These are phyloP conservation scores for Coniochaeta hoffmannii DNA, from an alignment of 2,329 filamentous ascomycete species.

Conservation along the genomic window DNA sequence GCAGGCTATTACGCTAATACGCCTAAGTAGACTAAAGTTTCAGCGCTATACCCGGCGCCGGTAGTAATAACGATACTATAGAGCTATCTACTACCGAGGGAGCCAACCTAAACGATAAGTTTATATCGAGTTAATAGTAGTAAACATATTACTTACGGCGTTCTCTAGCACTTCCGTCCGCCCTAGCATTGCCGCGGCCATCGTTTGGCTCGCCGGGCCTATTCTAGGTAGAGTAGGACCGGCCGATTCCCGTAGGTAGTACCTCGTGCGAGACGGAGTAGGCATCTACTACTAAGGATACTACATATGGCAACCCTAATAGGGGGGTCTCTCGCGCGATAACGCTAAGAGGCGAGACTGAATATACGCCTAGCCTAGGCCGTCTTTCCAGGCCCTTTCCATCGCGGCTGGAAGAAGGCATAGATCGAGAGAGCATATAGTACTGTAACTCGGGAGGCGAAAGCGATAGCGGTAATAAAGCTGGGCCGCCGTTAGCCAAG, in stretches of 20 bases:
- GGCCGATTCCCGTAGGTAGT: slow-evolving; percentile 1
- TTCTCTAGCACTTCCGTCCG: no score
- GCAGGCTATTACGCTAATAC: background rate
- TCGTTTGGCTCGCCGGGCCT: background rate
- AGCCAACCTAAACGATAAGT: background rate
- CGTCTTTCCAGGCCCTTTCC: background rate
- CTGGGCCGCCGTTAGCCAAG: background rate
- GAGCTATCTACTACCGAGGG: background rate
- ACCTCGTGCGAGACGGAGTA: slow-evolving; percentile 1
- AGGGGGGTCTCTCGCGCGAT: background rate
- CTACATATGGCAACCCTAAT: background rate
- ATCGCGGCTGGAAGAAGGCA: background rate
- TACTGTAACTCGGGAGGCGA: slow-evolving; percentile 1
- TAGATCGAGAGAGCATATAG: slow-evolving; percentile 4
- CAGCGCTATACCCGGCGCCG: background rate
- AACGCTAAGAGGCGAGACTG: slow-evolving; percentile 2
- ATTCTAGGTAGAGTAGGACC: slow-evolving; percentile 4
- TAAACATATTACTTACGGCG: no score
- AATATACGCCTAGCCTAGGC: no score
- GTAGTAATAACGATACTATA: background rate
- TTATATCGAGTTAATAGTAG: background rate
- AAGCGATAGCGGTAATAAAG: slow-evolving; percentile 3
- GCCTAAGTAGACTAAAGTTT: background rate
- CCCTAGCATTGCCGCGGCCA: slow-evolving; percentile 2
- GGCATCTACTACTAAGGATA: background rate